Evolutionary conservation across 1,284 basidiomycete species (phyloP).

Genomic region (Microbotryomycetes sp.): DNA sequence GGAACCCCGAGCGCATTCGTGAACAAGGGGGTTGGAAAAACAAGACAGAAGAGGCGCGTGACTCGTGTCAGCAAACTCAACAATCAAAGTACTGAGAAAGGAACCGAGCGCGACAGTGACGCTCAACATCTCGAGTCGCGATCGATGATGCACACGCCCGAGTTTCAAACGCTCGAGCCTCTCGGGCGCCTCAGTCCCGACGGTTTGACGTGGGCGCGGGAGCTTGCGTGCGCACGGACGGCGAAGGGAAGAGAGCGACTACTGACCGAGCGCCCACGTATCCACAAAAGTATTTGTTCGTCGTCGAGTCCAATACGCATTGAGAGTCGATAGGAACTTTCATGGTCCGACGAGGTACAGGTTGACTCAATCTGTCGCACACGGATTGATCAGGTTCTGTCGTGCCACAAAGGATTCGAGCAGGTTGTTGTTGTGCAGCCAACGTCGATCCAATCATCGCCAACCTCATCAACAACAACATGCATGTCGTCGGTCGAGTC

Average conservation of each 20-base stretch:
- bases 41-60: neutral
- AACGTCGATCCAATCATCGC: too few species aligned
- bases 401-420: conserved; percentile 17
- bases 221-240: too few species aligned
- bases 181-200: too few species aligned
- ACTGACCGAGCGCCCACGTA: conserved; percentile 18
- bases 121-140: too few species aligned
- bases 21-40: too few species aligned
- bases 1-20: too few species aligned
- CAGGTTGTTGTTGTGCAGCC: conserved; percentile 6
- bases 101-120: too few species aligned
- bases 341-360: neutral
- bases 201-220: too few species aligned
- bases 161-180: too few species aligned
- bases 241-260: neutral
- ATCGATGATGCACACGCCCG: too few species aligned
- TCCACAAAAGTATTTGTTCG: conserved; percentile 12
- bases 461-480: neutral
- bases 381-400: conserved; percentile 8
- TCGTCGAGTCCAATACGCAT: conserved; percentile 9
- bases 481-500: neutral
- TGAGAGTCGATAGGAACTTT: conserved; percentile 9
- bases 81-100: too few species aligned
- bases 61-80: too few species aligned
- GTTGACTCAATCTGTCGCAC: conserved; percentile 15